phyloP scores from a whole-genome alignment of 2,329 filamentous ascomycete species.

The Metarhizium sp. region DNA sequence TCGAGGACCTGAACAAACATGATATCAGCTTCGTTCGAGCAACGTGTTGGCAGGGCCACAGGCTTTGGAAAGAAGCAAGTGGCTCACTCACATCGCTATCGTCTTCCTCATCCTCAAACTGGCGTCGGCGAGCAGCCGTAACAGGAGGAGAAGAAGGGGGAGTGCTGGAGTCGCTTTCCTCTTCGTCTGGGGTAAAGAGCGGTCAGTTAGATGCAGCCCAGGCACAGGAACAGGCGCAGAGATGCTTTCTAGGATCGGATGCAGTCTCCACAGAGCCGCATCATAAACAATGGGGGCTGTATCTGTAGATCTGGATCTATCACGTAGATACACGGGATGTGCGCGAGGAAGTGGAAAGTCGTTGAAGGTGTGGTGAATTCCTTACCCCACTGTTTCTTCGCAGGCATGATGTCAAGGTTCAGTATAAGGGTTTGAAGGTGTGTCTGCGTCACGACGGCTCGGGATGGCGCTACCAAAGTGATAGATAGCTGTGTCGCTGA shows the following conservation, averaged over 20 bases:
- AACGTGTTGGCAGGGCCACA: constrained; percentile 2
- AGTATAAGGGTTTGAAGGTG: neutral
- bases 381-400: constrained; percentile 34
- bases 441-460: neutral
- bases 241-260: constrained; percentile 1
- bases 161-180: constrained; percentile 28
- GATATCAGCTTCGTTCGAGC: constrained; percentile 3
- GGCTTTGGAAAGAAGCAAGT: neutral
- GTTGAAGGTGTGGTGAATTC: constrained; percentile 3
- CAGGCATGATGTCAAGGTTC: constrained; percentile 29
- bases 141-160: constrained; percentile 27
- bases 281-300: neutral
- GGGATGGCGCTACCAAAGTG: neutral
- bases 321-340: neutral
- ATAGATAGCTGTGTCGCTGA: neutral
- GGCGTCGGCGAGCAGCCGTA: constrained; percentile 32
- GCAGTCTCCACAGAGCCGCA: constrained; percentile 3
- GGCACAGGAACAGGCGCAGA: constrained; percentile 1
- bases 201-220: constrained; percentile 12
- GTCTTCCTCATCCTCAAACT: constrained; percentile 92
- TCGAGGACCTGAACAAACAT: constrained; percentile 63
- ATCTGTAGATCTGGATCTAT: constrained; percentile 2
- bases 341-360: constrained; percentile 1
- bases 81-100: constrained; percentile 58
- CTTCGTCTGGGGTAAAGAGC: constrained; percentile 24